phyloP scores from a whole-genome alignment of 2,329 filamentous ascomycete species.

The Cyanodermella asteris region DNA sequence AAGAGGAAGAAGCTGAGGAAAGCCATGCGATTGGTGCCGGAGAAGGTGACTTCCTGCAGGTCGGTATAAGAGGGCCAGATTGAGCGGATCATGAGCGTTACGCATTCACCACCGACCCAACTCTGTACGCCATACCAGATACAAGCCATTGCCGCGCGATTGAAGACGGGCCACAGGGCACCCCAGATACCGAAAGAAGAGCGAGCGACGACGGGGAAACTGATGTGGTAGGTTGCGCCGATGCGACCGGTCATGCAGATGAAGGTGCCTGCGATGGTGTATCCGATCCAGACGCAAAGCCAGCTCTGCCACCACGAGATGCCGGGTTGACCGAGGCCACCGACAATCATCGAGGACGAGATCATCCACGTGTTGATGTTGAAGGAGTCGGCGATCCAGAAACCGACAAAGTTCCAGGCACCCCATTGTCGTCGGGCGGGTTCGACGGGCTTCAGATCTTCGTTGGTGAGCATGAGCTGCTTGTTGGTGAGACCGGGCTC shows the following conservation, averaged over 20 bases:
- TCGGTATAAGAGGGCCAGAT: slow-evolving; percentile 47
- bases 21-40: slow-evolving; percentile 51
- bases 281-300: slow-evolving; percentile 76
- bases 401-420: slow-evolving; percentile 69
- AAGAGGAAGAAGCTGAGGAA: slow-evolving; percentile 75
- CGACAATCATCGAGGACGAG: slow-evolving; percentile 57
- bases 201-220: slow-evolving; percentile 61
- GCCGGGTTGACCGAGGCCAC: too few species aligned
- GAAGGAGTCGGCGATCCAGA: slow-evolving; percentile 70
- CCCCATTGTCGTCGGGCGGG: slow-evolving; percentile 63
- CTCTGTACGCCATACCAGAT: slow-evolving; percentile 74
- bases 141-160: slow-evolving; percentile 68
- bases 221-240: slow-evolving; percentile 70
- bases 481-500: slow-evolving; percentile 57
- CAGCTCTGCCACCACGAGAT: slow-evolving; percentile 89
- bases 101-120: slow-evolving; percentile 64
- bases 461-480: slow-evolving; percentile 72
- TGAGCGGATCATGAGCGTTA: slow-evolving; percentile 69
- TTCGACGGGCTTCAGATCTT: slow-evolving; percentile 64
- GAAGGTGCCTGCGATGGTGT: slow-evolving; percentile 54
- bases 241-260: slow-evolving; percentile 61
- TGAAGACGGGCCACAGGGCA: slow-evolving; percentile 70
- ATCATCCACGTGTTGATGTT: slow-evolving; percentile 96
- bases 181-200: slow-evolving; percentile 80
- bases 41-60: slow-evolving; percentile 39